Evolutionary conservation across 2,329 filamentous ascomycete genomes (phyloP), one percentile per base, ranked within the genome.

Genomic region (Penicillium sp.): DNA sequence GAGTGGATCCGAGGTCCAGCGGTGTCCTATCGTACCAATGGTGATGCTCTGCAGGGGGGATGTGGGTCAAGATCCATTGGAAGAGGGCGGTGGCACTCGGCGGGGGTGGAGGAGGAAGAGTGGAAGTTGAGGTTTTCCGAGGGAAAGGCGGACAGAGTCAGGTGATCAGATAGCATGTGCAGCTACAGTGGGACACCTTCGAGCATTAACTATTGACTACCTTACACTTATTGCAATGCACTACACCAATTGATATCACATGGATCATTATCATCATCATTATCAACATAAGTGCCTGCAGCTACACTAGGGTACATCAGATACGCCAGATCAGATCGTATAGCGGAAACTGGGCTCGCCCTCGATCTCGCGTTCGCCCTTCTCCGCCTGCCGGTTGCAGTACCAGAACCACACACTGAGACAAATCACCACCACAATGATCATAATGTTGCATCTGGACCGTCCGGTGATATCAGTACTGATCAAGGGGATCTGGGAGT

Each of bases 301-400:
- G n/a, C n/a, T n/a, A n/a, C n/a, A n/a, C n/a, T n/a, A n/a, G n/a
- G n/a, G n/a, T n/a, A n/a, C n/a, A n/a, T n/a, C n/a, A n/a, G n/a
- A n/a, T n/a, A n/a, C n/a, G n/a, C n/a, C n/a, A n/a, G n/a, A n/a
- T n/a, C 18, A 67, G 45, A 65, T 66, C 1, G 68, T 76, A 62
- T 77, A 77, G 31, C 72, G 69, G 59, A 77, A 76, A n/a, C 62
- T 62, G 9, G 67, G 50, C 18, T 67, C 65, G 8, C 64, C 69
- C 55, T 75, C 72, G 48, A 74, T 72, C 7, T 72, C 58, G 31
- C 67, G 55, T 61, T 71, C 59, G 18, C 72, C 72, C 24, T 60
- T 60, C 26, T 71, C 67, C 14, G 72, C 72, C 54, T 72, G 65
- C 39, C 61, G 63, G 45, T 75, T 75, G 42, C 64, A 69, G 31